Evolutionary conservation across 2,329 filamentous ascomycete species (phyloP).

Genomic region (Aspergillus carbonarius): DNA sequence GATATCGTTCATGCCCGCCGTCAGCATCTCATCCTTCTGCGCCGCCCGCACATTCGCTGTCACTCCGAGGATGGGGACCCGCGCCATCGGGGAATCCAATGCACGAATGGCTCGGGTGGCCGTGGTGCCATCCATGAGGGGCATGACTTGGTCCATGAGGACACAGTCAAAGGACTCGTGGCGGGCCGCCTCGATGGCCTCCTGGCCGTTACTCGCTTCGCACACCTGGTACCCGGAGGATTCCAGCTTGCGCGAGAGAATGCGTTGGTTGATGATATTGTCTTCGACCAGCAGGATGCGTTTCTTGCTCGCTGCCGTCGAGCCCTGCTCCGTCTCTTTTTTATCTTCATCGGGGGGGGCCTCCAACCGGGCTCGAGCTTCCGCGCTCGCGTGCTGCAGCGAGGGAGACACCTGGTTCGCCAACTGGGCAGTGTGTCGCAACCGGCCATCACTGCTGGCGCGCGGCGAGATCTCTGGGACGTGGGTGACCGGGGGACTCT

Average conservation of each 20-base stretch:
- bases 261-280: slow-evolving; percentile 45
- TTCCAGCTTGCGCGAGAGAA: slow-evolving; percentile 38
- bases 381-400: neutral
- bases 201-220: slow-evolving; percentile 40
- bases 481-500: slow-evolving; percentile 13
- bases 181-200: slow-evolving; percentile 44
- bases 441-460: slow-evolving; percentile 7
- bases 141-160: slow-evolving; percentile 82
- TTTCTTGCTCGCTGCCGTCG: neutral
- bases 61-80: slow-evolving; percentile 37
- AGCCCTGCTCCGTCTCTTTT: neutral
- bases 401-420: neutral
- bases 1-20: slow-evolving; percentile 73
- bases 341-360: neutral
- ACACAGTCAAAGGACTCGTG: slow-evolving; percentile 57
- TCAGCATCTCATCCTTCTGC: slow-evolving; percentile 69
- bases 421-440: slow-evolving; percentile 11
- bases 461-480: slow-evolving; percentile 11
- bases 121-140: slow-evolving; percentile 77
- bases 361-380: neutral
- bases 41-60: slow-evolving; percentile 76
- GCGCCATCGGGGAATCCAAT: slow-evolving; percentile 54
- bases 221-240: slow-evolving; percentile 36
- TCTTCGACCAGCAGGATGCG: slow-evolving; percentile 46
- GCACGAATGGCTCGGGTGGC: slow-evolving; percentile 69